phyloP scores from a whole-genome alignment of 768 basidiomycete genomes.

The Lentinula detonsa region DNA sequence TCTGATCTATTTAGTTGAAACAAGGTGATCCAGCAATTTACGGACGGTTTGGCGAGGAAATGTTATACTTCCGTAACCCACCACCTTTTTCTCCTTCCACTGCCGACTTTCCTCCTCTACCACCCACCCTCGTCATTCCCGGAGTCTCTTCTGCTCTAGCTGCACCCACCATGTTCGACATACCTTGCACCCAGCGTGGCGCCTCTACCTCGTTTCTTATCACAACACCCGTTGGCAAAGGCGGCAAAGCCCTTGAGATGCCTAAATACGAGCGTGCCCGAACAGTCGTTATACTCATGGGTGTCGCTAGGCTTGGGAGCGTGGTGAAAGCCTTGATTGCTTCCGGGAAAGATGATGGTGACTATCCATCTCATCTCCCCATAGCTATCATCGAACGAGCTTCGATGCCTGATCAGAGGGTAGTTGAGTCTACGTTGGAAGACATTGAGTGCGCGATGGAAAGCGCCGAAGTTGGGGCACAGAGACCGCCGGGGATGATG shows the following conservation, averaged over 20 bases:
- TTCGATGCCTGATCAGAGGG: constrained; percentile 90
- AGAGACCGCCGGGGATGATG: constrained; percentile 95
- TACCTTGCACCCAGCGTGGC: constrained; percentile 94
- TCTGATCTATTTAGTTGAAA: constrained; percentile 56
- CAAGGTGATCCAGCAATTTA: constrained; percentile 97
- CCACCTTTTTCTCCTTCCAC: background rate
- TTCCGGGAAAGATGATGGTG: constrained; percentile 26
- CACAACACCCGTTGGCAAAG: constrained; percentile 90
- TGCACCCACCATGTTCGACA: constrained; percentile 82
- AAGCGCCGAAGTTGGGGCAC: constrained; percentile 57
- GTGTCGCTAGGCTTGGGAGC: constrained; percentile 77
- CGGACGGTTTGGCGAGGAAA: constrained; percentile 91
- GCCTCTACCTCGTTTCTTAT: constrained; percentile 86
- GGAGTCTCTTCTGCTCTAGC: constrained; percentile 89
- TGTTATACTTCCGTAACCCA: constrained; percentile 82
- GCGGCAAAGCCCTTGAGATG: constrained; percentile 76
- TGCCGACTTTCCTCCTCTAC: constrained; percentile 28
- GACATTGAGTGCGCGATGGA: constrained; percentile 69
- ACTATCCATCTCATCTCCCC: constrained; percentile 73
- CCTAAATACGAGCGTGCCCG: constrained; percentile 82
- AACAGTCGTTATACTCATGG: constrained; percentile 89
- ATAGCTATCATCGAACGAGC: constrained; percentile 94
- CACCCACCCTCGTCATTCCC: constrained; percentile 84
- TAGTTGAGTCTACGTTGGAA: constrained; percentile 70
- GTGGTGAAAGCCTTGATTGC: constrained; percentile 58